Conservation (phyloP, 2,329 filamentous ascomycete genomes). For the Cladosporium sphaerospermum region DNA sequence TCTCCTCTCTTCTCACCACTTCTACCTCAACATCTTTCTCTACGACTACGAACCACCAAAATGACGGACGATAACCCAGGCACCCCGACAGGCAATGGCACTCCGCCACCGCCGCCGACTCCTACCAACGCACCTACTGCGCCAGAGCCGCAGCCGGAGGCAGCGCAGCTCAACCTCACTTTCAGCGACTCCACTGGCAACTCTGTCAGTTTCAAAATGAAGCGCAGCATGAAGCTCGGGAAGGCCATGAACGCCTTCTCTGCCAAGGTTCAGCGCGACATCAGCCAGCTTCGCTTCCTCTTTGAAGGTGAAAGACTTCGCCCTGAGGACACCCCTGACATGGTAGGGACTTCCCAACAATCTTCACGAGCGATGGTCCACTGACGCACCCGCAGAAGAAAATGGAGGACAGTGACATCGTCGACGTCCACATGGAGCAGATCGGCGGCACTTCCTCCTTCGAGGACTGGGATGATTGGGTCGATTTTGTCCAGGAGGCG, state of each 20-base stretch:
- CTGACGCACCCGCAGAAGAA: conserved; percentile 14
- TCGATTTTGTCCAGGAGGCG: not conserved
- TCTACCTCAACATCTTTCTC: not conserved
- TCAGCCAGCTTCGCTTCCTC: conserved; percentile 18
- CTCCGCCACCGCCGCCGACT: no score
- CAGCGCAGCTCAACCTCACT: conserved; percentile 11
- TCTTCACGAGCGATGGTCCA: not conserved
- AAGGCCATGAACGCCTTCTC: conserved; percentile 22
- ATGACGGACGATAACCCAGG: not conserved
- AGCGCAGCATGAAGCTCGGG: conserved; percentile 18
- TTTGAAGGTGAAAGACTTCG: conserved; percentile 20
- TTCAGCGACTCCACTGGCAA: conserved; percentile 17
- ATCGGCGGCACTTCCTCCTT: conserved; percentile 13
- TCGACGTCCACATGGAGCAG: conserved; percentile 22
- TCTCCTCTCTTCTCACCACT: not conserved
- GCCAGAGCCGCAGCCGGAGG: no score
- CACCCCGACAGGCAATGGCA: not conserved
- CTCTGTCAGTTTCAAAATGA: conserved; percentile 21
- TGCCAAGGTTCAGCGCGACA: conserved; percentile 12
- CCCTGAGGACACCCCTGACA: conserved; percentile 14
- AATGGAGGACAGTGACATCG: conserved; percentile 19
- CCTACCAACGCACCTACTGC: no score
- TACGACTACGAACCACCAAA: not conserved
- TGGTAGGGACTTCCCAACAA: conserved; percentile 14
- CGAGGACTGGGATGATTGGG: not conserved